A percentile compares a stretch with the other conserved stretches of the same genome.
Evolutionary conservation across 2,329 filamentous ascomycete species (phyloP).

Genomic region (Fusarium gaditjirri): DNA sequence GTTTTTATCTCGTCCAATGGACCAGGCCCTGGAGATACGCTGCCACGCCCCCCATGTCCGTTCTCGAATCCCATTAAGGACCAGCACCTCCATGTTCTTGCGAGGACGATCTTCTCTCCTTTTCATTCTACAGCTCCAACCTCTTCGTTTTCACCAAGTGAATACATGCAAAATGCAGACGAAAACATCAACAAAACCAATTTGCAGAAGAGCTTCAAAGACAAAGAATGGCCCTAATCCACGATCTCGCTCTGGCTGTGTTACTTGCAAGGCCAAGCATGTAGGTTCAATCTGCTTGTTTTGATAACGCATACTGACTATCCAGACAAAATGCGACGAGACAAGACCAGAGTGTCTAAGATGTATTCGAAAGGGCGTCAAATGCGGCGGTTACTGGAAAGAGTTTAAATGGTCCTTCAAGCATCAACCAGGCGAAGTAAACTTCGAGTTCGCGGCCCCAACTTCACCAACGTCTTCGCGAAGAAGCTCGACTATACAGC

Average conservation of each 20-base stretch:
- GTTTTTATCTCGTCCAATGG: constrained; percentile 34
- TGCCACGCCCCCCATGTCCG: constrained; percentile 20
- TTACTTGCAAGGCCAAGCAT: constrained; percentile 48
- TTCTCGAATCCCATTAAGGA: neutral
- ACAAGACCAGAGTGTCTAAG: constrained; percentile 44
- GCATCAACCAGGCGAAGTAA: constrained; percentile 47
- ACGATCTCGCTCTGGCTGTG: constrained; percentile 47
- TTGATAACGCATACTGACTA: neutral
- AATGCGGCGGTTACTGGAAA: constrained; percentile 44
- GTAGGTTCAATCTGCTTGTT: neutral
- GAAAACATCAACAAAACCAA: constrained; percentile 19
- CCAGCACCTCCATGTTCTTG: neutral
- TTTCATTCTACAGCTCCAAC: neutral
- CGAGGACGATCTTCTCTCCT: constrained; percentile 9
- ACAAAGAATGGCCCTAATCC: constrained; percentile 32
- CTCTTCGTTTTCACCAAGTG: neutral
- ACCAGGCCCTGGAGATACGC: constrained; percentile 9
- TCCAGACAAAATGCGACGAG: constrained; percentile 48
- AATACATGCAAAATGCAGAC: constrained; percentile 9
- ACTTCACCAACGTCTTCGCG: constrained; percentile 18
- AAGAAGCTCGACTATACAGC: constrained; percentile 13
- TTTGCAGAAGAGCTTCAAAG: constrained; percentile 16
- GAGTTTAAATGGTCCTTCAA: constrained; percentile 56
- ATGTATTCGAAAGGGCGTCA: constrained; percentile 44
- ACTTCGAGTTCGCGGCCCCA: constrained; percentile 17